Base-by-base conservation (phyloP, 2,329 filamentous ascomycete genomes). In the Fusarium chlamydosporum region DNA sequence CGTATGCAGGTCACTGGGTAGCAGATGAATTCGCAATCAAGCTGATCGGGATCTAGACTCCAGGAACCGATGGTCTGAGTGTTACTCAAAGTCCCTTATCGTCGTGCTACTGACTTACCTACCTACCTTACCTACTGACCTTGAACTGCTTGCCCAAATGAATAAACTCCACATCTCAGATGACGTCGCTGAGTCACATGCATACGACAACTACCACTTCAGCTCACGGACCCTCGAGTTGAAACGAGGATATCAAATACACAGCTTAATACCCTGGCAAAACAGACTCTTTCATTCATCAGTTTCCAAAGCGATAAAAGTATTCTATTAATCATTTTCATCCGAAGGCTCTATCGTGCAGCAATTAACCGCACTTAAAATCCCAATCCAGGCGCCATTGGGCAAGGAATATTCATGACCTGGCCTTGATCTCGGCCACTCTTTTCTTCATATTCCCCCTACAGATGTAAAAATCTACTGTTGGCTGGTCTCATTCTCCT, bases 181-280 rank as follows among this genome's bases (percentile, higher is more conserved):
- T 72, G 69, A 72, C 69, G 67, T 72, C 41, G 52, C 16, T 47
- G 11, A n/a, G 20, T 47, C 38, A 27, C 51, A 54, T 54, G 38
- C 40, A 46, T 35, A 15, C 12, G 16, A 35, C 33, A 23, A 23
- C 20, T 11, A 34, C 15, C 16, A n/a, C 20, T n/a, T 37, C 33
- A 50, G 12, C 20, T 27, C 26, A 45, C 20, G 27, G 42, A 15
- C n/a, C 42, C 27, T 27, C n/a, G 13, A 45, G 18, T 15, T 20
- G 4, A 16, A 31, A n/a, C 16, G 11, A 18, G 15, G n/a, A 31
- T 20, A n/a, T 27, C 7, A 27, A 42, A 26, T 6, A n/a, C 6
- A 9, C 40, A 9, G 3, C 10, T 31, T 7, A 31, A 45, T 23
- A 31, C 7, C 15, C n/a, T 16, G 13, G 27, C 8, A 12, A 56